Evolutionary conservation across 2,329 filamentous ascomycete species (phyloP).

Genomic region (Diaporthe sp.): DNA sequence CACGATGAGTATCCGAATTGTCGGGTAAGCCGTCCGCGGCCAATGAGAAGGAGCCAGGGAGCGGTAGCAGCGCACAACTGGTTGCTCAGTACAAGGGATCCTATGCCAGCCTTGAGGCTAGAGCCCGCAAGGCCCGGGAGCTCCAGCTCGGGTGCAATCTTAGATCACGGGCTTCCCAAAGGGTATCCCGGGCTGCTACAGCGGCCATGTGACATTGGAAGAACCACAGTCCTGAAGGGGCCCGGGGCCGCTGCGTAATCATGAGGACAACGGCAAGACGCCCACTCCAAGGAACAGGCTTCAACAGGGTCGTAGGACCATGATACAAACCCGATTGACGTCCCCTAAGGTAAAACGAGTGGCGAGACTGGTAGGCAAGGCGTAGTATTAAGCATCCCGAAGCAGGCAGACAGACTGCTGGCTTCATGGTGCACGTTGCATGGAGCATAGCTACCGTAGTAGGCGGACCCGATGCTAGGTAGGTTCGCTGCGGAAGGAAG

Average conservation of each 20-base stretch:
- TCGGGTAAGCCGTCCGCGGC: not conserved
- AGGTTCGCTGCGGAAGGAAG: not conserved
- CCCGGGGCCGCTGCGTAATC: not conserved
- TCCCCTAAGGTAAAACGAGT: not conserved
- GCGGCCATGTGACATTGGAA: not conserved
- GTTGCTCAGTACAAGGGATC: slow-evolving; percentile 13
- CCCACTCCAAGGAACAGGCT: not conserved
- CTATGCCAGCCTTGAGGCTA: slow-evolving; percentile 23
- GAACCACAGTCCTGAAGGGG: not conserved
- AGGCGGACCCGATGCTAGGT: not conserved
- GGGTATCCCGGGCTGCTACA: not conserved
- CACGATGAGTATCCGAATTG: slow-evolving; percentile 14
- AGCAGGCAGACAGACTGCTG: not conserved
- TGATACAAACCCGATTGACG: not conserved
- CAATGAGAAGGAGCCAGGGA: slow-evolving; percentile 13
- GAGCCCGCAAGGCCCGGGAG: not conserved
- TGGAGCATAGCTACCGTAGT: not conserved
- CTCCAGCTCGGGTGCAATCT: not conserved
- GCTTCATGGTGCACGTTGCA: not conserved
- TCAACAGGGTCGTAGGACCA: slow-evolving; percentile 1
- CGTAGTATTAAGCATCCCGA: not conserved
- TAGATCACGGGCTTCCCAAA: slow-evolving; percentile 14
- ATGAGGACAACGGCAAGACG: not conserved
- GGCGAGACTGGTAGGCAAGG: not conserved
- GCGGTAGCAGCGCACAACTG: no score